phyloP scores from a whole-genome alignment of 2,329 filamentous ascomycete species.

The Periglandula ipomoeae region DNA sequence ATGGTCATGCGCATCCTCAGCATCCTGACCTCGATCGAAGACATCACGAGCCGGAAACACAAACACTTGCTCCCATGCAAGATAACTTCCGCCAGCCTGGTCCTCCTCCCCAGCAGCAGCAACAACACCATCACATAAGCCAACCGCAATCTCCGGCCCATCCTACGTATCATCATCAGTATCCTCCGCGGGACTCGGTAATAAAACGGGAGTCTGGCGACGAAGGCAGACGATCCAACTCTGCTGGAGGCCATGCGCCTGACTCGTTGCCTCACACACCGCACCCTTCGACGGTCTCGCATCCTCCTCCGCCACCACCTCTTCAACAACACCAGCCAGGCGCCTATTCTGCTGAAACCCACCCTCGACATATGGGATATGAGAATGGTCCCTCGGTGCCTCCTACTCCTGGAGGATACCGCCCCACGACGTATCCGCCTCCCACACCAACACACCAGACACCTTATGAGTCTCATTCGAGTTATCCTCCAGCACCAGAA shows the following conservation, averaged over 20 bases:
- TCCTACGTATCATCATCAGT: conserved; percentile 32
- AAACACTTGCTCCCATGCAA: conserved; percentile 44
- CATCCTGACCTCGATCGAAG: conserved; percentile 41
- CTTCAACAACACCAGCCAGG: conserved; percentile 20
- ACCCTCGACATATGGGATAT: conserved; percentile 44
- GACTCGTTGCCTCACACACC: conserved; percentile 23
- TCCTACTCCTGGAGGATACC: conserved; percentile 34
- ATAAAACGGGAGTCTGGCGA: conserved; percentile 49
- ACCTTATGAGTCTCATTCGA: conserved; percentile 27
- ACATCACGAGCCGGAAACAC: conserved; percentile 47
- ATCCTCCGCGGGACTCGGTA: conserved; percentile 38
- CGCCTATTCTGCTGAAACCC: conserved; percentile 33
- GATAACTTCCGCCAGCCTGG: conserved; percentile 34
- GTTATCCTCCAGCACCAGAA: conserved; percentile 24
- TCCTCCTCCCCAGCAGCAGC: conserved; percentile 13
- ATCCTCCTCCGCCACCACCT: conserved; percentile 14
- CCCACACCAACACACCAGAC: conserved; percentile 30
- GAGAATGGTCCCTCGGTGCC: conserved; percentile 38
- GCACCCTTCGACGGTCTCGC: conserved; percentile 22
- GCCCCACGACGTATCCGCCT: conserved; percentile 31
- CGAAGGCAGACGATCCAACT: conserved; percentile 43
- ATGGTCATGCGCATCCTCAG: conserved; percentile 23
- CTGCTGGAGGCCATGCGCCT: conserved; percentile 34
- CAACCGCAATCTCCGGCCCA: conserved; percentile 35
- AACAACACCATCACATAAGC: conserved; percentile 12